Evolutionary conservation across 2,329 filamentous ascomycete genomes (phyloP).

Genomic region (Aspergillus texensis): DNA sequence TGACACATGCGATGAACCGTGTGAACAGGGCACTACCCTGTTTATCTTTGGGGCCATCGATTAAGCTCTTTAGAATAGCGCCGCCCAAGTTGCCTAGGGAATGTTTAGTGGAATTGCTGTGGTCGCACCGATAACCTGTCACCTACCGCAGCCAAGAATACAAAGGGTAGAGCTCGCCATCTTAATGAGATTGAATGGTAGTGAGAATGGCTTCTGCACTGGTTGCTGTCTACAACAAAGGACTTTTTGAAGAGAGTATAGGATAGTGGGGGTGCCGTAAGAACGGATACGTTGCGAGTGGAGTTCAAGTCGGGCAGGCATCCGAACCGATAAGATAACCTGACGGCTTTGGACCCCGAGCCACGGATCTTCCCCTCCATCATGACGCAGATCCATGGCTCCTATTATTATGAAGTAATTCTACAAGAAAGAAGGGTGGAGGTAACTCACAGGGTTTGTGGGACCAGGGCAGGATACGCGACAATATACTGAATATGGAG

Average conservation of each 20-base stretch:
- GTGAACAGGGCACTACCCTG: conserved; percentile 26
- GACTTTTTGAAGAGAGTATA: not conserved
- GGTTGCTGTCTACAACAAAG: not conserved
- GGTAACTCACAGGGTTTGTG: not conserved
- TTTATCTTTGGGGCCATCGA: conserved; percentile 21
- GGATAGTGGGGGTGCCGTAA: not conserved
- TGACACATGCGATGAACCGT: conserved; percentile 48
- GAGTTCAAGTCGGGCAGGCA: not conserved
- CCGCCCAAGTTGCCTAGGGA: conserved; percentile 43
- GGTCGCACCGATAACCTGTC: not conserved
- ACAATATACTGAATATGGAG: not conserved
- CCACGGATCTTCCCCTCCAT: not conserved
- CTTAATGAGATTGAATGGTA: not conserved
- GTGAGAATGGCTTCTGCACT: no score
- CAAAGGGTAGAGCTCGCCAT: conserved; percentile 16
- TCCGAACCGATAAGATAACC: not conserved
- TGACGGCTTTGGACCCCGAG: not conserved
- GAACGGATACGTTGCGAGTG: not conserved
- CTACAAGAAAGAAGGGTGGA: no score
- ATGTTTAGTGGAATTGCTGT: not conserved
- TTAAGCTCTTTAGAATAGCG: conserved; percentile 40
- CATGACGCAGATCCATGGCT: not conserved
- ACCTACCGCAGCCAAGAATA: conserved; percentile 23
- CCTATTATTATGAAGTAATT: not conserved
- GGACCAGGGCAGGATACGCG: not conserved